Conservation (phyloP, 371 early-diverging fungal genomes). For the Syncephalastrum monosporum region DNA sequence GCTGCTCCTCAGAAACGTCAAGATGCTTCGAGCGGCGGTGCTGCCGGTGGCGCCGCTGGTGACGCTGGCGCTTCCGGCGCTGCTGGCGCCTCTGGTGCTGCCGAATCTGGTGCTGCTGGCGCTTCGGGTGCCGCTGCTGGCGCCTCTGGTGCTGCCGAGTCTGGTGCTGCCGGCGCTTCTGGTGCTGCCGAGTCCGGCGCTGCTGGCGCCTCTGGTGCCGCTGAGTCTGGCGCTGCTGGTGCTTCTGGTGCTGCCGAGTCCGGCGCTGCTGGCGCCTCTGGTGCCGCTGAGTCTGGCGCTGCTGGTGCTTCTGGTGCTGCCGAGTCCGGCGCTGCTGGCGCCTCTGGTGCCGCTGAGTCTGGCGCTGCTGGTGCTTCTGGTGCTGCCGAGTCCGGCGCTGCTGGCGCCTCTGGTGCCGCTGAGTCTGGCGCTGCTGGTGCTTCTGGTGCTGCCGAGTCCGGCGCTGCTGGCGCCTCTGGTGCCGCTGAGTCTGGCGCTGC, state of each 20-base stretch:
- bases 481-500: conserved; percentile 4
- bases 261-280: conserved; percentile 5
- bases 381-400: conserved; percentile 4
- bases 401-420: conserved; percentile 6
- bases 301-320: not conserved
- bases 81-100: conserved; percentile 1
- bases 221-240: not conserved
- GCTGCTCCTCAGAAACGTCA: conserved; percentile 3
- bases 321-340: conserved; percentile 1
- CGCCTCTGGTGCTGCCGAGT: not conserved
- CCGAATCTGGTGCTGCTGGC: not conserved
- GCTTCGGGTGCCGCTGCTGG: not conserved
- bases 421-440: not conserved
- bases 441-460: conserved; percentile 1
- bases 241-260: not conserved
- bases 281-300: conserved; percentile 6
- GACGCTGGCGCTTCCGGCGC: conserved; percentile 1
- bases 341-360: conserved; percentile 5
- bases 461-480: conserved; percentile 3
- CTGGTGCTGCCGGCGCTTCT: not conserved
- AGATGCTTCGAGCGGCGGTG: not conserved
- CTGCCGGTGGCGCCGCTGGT: not conserved
- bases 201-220: not conserved
- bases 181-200: conserved; percentile 1
- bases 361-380: not conserved